phyloP scores from a whole-genome alignment of 2,329 filamentous ascomycete species.

The Calonectria hawksworthii region DNA sequence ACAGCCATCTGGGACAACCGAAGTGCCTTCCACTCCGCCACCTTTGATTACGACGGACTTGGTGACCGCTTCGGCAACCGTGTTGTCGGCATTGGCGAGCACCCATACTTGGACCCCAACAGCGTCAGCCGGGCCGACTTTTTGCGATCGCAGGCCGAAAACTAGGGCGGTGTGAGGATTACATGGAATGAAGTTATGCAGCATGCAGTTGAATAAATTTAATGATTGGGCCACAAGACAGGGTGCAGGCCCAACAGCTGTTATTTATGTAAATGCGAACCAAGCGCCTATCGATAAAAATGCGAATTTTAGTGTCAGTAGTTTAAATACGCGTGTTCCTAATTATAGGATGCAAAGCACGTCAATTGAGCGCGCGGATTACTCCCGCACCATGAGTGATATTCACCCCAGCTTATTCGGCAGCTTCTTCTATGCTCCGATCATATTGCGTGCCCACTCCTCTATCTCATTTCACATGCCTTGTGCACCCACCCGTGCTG shows the following conservation, averaged over 20 bases:
- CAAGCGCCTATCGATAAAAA: not conserved
- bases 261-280: not conserved
- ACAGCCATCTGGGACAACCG: conserved; percentile 71
- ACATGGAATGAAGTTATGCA: not conserved
- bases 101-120: conserved; percentile 26
- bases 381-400: not conserved
- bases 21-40: conserved; percentile 68
- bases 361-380: not conserved
- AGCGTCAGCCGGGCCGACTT: conserved; percentile 17
- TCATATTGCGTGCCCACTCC: not conserved
- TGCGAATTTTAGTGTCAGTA: too few relatives aligned
- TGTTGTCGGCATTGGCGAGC: conserved; percentile 64
- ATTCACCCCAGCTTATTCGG: not conserved
- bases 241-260: not conserved
- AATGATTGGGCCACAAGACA: not conserved
- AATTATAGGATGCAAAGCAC: not conserved
- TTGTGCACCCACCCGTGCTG: not conserved
- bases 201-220: conserved; percentile 13
- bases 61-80: conserved; percentile 64
- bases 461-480: not conserved
- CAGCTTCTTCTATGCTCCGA: not conserved
- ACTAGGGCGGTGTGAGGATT: not conserved
- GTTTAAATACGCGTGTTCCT: not conserved
- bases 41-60: conserved; percentile 62
- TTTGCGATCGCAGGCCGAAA: not conserved